These are phyloP conservation scores for Candida incommunis DNA, from an alignment of 805 yeast genomes.

Conservation along the genomic window DNA sequence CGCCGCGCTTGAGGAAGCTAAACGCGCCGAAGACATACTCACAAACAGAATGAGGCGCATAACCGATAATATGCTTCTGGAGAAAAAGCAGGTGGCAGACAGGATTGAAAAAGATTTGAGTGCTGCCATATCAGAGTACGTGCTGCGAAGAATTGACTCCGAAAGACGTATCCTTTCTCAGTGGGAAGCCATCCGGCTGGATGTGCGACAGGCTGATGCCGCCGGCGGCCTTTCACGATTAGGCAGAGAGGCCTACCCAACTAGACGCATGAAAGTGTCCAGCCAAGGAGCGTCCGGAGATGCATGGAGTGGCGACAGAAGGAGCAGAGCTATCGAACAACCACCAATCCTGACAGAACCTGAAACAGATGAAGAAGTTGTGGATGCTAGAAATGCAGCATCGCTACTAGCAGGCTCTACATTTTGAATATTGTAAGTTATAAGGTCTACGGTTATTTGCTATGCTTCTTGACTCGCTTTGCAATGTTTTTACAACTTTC, in stretches of 20 bases:
- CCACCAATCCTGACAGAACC: constrained; percentile 5
- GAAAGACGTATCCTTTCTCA: constrained; percentile 69
- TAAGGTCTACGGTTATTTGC: too few relatives aligned
- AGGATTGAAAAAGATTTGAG: constrained; percentile 45
- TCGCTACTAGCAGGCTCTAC: constrained; percentile 62
- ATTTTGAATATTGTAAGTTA: too few relatives aligned
- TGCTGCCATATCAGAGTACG: constrained; percentile 39
- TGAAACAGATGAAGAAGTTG: constrained; percentile 23
- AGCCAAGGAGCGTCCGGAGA: constrained; percentile 37
- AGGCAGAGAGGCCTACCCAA: constrained; percentile 53
- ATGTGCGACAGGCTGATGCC: constrained; percentile 59
- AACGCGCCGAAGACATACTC: constrained; percentile 59
- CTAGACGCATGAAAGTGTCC: constrained; percentile 25
- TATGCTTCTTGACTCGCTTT: too few relatives aligned
- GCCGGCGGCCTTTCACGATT: constrained; percentile 72
- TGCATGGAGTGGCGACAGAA: constrained; percentile 45
- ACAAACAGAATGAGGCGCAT: constrained; percentile 69
- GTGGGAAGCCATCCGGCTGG: constrained; percentile 57
- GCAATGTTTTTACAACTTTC: too few relatives aligned
- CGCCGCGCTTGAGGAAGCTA: constrained; percentile 61
- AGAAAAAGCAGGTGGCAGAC: constrained; percentile 43
- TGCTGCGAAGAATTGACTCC: constrained; percentile 64
- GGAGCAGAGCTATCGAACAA: constrained; percentile 23
- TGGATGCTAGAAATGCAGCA: constrained; percentile 81
- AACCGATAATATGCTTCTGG: constrained; percentile 72